These are phyloP conservation scores for Aspergillus nanangensis DNA, from an alignment of 495 filamentous ascomycete genomes.

Conservation along the genomic window DNA sequence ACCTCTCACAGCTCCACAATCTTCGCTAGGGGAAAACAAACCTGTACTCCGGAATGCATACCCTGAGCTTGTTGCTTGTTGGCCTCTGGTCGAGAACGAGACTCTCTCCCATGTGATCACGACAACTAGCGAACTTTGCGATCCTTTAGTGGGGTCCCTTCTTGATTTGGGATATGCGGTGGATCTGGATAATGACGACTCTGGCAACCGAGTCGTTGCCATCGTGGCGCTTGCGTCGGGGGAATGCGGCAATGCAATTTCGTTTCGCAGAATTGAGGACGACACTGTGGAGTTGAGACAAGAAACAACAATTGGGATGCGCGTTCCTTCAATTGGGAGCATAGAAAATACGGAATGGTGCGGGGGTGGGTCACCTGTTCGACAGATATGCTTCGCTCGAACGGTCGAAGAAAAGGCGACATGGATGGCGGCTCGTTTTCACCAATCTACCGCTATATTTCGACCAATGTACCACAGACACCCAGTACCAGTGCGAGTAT, in stretches of 20 bases:
- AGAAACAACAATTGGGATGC: constrained; percentile 13
- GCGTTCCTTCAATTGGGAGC: constrained; percentile 27
- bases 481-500: constrained; percentile 26
- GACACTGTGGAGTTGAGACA: constrained; percentile 26
- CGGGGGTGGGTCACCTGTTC: constrained; percentile 54
- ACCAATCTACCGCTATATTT: constrained; percentile 51
- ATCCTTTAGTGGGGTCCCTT: constrained; percentile 36
- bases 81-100: constrained; percentile 26
- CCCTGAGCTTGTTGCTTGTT: constrained; percentile 36
- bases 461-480: constrained; percentile 47
- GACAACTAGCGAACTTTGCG: constrained; percentile 23
- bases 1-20: constrained; percentile 10
- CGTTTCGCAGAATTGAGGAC: constrained; percentile 31
- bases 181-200: constrained; percentile 22
- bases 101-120: constrained; percentile 26
- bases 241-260: constrained; percentile 36
- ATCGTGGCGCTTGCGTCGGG: constrained; percentile 42
- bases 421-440: constrained; percentile 62
- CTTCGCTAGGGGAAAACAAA: constrained; percentile 13
- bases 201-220: constrained; percentile 27
- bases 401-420: constrained; percentile 40
- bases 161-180: constrained; percentile 41
- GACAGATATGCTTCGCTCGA: constrained; percentile 61
- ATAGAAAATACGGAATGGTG: constrained; percentile 51
- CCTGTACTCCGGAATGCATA: constrained; percentile 23